These are phyloP conservation scores for Alternaria angustiovoidea DNA, from an alignment of 2,329 filamentous ascomycete genomes.

Conservation along the genomic window DNA sequence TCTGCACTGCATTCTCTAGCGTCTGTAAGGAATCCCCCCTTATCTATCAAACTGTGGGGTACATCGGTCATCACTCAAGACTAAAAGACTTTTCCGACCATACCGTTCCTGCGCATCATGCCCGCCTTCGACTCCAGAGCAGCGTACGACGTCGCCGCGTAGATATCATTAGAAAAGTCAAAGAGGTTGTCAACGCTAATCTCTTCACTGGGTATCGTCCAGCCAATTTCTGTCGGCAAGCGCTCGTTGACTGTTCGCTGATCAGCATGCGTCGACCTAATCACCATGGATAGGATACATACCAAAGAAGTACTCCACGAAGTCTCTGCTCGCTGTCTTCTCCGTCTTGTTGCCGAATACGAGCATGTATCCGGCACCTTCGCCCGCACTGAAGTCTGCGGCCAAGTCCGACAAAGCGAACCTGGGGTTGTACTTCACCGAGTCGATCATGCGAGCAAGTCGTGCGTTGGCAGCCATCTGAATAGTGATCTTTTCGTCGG, in stretches of 20 bases:
- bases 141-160: background rate
- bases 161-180: background rate
- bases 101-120: background rate
- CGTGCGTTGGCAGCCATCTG: conserved; percentile 15
- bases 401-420: background rate
- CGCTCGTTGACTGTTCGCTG: background rate
- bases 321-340: background rate
- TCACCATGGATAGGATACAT: background rate
- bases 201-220: background rate
- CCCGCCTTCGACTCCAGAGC: background rate
- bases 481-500: background rate
- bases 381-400: background rate
- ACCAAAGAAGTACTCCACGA: conserved; percentile 6
- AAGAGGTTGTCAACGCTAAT: background rate
- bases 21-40: no score
- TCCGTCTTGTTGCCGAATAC: conserved; percentile 6
- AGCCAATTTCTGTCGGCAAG: conserved; percentile 1
- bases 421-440: conserved; percentile 2
- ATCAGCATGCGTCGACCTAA: background rate
- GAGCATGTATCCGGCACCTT: conserved; percentile 6
- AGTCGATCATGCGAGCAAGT: conserved; percentile 11
- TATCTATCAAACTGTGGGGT: no score
- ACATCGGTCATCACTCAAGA: no score
- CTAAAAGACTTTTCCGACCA: background rate
- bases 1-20: no score